Base-by-base conservation (phyloP, 768 basidiomycete genomes). In the Trametes coccinea region DNA sequence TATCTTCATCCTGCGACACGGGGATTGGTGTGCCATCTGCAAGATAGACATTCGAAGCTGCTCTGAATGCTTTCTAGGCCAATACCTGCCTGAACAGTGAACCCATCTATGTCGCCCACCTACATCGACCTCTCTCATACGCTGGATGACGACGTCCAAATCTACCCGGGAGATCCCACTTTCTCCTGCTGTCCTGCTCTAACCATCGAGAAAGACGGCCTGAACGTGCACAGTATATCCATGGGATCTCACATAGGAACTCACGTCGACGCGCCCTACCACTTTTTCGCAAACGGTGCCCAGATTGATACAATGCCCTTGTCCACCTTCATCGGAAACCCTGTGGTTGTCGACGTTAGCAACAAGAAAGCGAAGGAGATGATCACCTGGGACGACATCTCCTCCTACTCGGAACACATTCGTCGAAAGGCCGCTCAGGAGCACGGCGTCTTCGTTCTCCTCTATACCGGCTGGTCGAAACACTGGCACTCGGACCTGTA, bases 241-340 rank as follows among this genome's bases (percentile, higher is more conserved):
- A 67, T 90, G 34, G 81, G 86, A 7, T 84, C 89, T 0, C 90
- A 92, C 66, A 84, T 84, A 0, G 90, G 90, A 46, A 92, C 90
- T 0, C 90, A 92, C 73, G 78, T 92, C 71, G 90, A 92, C 65
- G 88, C 89, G 1, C 90, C 90, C 0, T 83, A 80, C 47, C 90
- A 92, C 66, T 90, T 90, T 74, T 67, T 87, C 70, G 74, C 76
- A 1, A 73, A 78, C 22, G 88, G 86, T 1, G 73, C 74, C 50
- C 82, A 82, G 5, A 75, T 90, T 39, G 82, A 86, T 62, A 77
- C 87, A 51, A 74, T 91, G 30, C 78, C 82, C 1, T 75, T 89
- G 5, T 70, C 74, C 0, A 71, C 76, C 10, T 79, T 89, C 59
- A 71, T 89, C 9, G 70, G 67, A 1, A 83, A 82, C 3, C 81